phyloP scores from a whole-genome alignment of 2,329 filamentous ascomycete genomes.

The Monosporascus sp. region DNA sequence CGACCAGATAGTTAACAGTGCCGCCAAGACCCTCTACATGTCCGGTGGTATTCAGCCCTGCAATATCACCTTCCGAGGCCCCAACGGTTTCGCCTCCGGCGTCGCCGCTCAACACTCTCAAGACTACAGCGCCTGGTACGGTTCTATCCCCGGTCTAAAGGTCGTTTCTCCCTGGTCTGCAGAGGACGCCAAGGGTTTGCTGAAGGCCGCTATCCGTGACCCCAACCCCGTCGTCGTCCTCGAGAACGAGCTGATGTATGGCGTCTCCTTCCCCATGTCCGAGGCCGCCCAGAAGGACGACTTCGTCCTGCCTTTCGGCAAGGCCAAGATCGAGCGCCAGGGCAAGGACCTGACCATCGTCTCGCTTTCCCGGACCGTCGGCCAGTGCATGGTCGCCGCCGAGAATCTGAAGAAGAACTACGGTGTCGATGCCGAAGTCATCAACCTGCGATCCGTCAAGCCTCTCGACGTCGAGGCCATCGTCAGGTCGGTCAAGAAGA shows the following conservation, averaged over 20 bases:
- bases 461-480: constrained; percentile 93
- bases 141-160: constrained; percentile 94
- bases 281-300: constrained; percentile 93
- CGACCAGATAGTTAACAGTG: constrained; percentile 99
- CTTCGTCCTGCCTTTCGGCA: constrained; percentile 95
- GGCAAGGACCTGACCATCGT: constrained; percentile 97
- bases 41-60: constrained; percentile 98
- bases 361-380: constrained; percentile 89
- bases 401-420: constrained; percentile 94
- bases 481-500: constrained; percentile 98
- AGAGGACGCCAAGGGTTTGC: constrained; percentile 94
- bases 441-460: constrained; percentile 97
- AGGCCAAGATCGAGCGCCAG: constrained; percentile 96
- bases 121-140: constrained; percentile 98
- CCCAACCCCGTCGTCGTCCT: constrained; percentile 93
- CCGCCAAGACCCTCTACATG: constrained; percentile 99
- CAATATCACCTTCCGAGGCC: constrained; percentile 99
- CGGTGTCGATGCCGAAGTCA: constrained; percentile 89
- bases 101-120: constrained; percentile 98
- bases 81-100: constrained; percentile 95
- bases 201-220: constrained; percentile 97
- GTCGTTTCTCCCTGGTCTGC: constrained; percentile 94
- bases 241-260: constrained; percentile 89
- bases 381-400: constrained; percentile 82
- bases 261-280: constrained; percentile 93